Evolutionary conservation across 2,329 filamentous ascomycete species (phyloP), one percentile per base, ranked within the genome.

Genomic region (Colletotrichum musicola): DNA sequence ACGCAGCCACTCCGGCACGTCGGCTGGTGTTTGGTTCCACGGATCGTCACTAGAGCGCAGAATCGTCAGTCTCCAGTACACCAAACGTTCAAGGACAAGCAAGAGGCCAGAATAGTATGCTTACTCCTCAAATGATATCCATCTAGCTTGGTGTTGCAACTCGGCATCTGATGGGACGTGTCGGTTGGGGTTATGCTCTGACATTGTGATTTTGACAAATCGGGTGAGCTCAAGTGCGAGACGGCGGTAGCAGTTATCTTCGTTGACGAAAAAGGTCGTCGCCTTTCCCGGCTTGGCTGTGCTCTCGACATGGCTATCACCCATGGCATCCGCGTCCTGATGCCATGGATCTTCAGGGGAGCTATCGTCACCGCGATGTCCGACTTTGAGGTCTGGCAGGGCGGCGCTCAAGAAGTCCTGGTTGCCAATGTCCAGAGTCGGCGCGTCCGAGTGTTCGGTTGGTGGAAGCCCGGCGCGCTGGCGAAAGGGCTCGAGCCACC

Each of bases 21-120:
- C 80, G 1, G 76, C 74, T 2, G 75, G 74, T 2, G 79, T 82
- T 55, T 81, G 79, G 55, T 82, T 81, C 80, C 80, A 82, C 2
- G 78, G 75, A 59, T 81, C 80, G 27, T 80, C 79, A 6, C 68
- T 70, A 4, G 4, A 1, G 3, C 10, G n/a, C 13, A n/a, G 7
- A 1, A 20, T 7, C n/a, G 3, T 42, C 14, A 53, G 49, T 30
- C n/a, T 18, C 20, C 16, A 18, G n/a, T 10, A 10, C n/a, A 2
- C 49, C 0, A 42, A 42, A 53, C 9, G 10, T 50, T 4, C 7
- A 6, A 20, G 47, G 47, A 9, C 18, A 50, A 9, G 14, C 18
- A 50, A 9, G 14, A 18, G 3, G 7, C 14, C 1, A 30, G 20
- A 27, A 9, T 30, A 35, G 30, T 35, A 10, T 4, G 51, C 74